These are phyloP conservation scores for Solanum rostratum DNA, from an alignment of 257 asterid species.

Conservation along the genomic window DNA sequence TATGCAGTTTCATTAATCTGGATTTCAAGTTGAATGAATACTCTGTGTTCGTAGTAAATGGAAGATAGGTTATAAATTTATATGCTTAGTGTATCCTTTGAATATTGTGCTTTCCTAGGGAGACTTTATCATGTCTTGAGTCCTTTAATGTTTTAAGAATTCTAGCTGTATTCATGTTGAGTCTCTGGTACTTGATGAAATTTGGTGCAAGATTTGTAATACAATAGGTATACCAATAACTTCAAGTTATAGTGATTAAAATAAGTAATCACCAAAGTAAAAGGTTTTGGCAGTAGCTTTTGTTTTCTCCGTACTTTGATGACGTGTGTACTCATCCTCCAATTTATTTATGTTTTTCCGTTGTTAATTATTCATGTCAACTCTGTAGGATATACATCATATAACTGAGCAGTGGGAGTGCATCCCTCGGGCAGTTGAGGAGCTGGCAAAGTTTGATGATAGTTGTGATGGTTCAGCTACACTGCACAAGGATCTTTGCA, in stretches of 20 bases:
- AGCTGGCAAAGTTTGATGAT: slow-evolving; percentile 41
- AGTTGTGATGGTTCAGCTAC: slow-evolving; percentile 5
- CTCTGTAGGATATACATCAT: slow-evolving; percentile 34
- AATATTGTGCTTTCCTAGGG: not conserved
- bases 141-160: not conserved
- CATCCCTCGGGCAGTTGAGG: slow-evolving; percentile 70
- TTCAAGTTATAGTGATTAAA: not conserved
- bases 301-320: not conserved
- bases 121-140: not conserved
- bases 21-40: not conserved
- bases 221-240: not conserved
- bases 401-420: slow-evolving; percentile 76
- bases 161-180: not conserved
- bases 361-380: not conserved
- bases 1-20: not conserved
- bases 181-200: not conserved
- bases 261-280: not conserved
- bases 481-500: slow-evolving; percentile 37
- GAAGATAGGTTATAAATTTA: not conserved
- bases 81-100: not conserved
- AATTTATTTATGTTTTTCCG: not conserved
- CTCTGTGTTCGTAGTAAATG: not conserved
- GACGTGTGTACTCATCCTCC: not conserved
- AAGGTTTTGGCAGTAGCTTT: not conserved
- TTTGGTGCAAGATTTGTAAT: not conserved